These are phyloP conservation scores for Colletotrichum limetticola DNA, from an alignment of 2,329 filamentous ascomycete genomes.

Conservation along the genomic window DNA sequence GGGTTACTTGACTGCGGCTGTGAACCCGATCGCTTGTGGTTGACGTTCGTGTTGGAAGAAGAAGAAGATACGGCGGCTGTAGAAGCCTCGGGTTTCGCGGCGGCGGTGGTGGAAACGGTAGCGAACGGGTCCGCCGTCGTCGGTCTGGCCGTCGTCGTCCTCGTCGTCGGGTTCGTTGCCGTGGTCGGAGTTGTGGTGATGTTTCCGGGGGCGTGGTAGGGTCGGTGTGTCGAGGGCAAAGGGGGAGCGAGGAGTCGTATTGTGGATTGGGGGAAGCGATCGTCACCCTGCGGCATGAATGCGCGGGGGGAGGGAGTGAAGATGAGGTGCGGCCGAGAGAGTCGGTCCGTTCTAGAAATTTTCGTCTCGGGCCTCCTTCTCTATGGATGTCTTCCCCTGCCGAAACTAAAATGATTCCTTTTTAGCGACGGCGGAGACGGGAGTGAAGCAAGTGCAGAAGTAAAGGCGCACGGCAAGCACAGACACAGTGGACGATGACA, in stretches of 20 bases:
- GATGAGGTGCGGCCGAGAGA: constrained; percentile 20
- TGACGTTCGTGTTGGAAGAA: constrained; percentile 7
- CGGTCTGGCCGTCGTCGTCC: constrained; percentile 1
- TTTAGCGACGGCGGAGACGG: constrained; percentile 31
- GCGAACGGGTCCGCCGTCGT: constrained; percentile 8
- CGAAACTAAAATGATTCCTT: constrained; percentile 31
- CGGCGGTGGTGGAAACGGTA: background rate
- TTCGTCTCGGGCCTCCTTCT: constrained; percentile 28
- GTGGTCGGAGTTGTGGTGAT: background rate
- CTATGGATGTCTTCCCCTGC: constrained; percentile 33
- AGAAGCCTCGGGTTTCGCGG: constrained; percentile 15
- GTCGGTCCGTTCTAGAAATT: constrained; percentile 29
- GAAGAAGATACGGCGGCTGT: background rate
- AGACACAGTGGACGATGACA: constrained; percentile 8
- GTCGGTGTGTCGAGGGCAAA: constrained; percentile 18
- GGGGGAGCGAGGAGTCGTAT: constrained; percentile 18
- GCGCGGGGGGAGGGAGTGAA: constrained; percentile 19
- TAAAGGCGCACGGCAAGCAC: constrained; percentile 20
- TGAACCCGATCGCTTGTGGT: constrained; percentile 33
- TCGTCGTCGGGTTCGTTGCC: background rate
- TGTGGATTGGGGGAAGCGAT: constrained; percentile 28
- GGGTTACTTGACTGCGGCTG: constrained; percentile 31
- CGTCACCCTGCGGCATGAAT: constrained; percentile 37
- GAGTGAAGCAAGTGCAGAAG: constrained; percentile 12
- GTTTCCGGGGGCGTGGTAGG: constrained; percentile 9